Evolutionary conservation across 2,329 filamentous ascomycete species (phyloP), one percentile per base, ranked within the genome.

Genomic region (Pseudocercospora fuligena): DNA sequence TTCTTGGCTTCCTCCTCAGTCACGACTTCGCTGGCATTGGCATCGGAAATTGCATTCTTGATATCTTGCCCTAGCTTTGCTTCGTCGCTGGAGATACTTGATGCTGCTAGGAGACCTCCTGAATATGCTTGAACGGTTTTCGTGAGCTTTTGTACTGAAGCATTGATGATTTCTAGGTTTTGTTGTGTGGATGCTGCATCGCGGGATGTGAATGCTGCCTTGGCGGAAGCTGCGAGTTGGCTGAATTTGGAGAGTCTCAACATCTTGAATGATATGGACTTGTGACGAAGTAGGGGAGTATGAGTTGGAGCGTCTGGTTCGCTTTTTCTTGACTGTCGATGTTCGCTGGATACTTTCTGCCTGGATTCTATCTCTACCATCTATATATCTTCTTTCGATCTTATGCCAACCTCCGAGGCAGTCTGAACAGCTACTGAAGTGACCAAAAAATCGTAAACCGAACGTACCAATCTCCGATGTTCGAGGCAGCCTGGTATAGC

Each of bases 101-200:
- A 57, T 40, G 70, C 70, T 57, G 70, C 72, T 43, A 73, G 67
- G 40, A 72, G 65, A n/a, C 70, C 70, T 21, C 70, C 70, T 31
- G 29, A 23, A 61, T 72, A 72, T 40, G 57, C 60, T 12, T 51
- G 46, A 43, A 68, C 60, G 21, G 66, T 66, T 25, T 51, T 21
- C 2, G 58, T 70, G 40, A 72, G 66, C 27, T 69, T 72, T 25
- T 60, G 46, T 25, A 71, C 67, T 14, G 67, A 62, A 6, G 67
- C 64, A 53, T 70, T 69, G 69, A 72, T 72, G 14, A 33, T 69
- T 16, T 65, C 61, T 58, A 73, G 69, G 59, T 73, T 72, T 25
- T 66, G 56, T 40, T 68, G 68, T 14, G 66, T 66, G 14, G 66
- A 63, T 11, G 62, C 64, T 29, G 71, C 63, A 27, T 65, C 63